These are phyloP conservation scores for Suillus lakei DNA, from an alignment of 768 basidiomycete genomes.

Conservation along the genomic window DNA sequence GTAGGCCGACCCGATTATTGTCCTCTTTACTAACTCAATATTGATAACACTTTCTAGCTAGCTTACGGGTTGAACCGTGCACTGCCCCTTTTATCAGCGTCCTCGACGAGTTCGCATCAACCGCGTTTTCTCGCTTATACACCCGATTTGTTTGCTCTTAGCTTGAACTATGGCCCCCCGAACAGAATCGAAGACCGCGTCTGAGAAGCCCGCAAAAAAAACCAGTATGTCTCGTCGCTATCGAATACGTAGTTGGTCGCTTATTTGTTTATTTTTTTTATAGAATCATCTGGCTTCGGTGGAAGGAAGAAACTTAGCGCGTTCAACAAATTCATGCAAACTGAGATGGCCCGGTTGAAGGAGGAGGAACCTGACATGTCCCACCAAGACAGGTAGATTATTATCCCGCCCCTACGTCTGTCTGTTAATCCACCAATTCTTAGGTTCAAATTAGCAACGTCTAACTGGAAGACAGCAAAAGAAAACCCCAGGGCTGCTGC, in stretches of 20 bases:
- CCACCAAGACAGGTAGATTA: constrained; percentile 72
- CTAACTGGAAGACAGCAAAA: constrained; percentile 79
- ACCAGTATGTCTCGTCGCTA: constrained; percentile 43
- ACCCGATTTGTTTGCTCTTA: constrained; percentile 6
- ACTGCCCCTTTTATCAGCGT: constrained; percentile 37
- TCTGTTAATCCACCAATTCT: constrained; percentile 12
- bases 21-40: constrained; percentile 13
- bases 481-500: constrained; percentile 58
- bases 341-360: constrained; percentile 80
- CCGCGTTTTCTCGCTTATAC: constrained; percentile 16
- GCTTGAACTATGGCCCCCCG: constrained; percentile 48
- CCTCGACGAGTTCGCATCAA: constrained; percentile 24
- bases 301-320: constrained; percentile 66
- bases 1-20: constrained; percentile 11
- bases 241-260: constrained; percentile 23
- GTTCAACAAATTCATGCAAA: constrained; percentile 84
- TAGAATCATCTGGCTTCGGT: constrained; percentile 55
- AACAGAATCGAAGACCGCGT: constrained; percentile 41
- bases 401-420: neutral
- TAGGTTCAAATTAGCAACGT: constrained; percentile 74
- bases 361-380: constrained; percentile 71
- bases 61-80: constrained; percentile 14
- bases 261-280: constrained; percentile 32
- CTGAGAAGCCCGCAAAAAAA: constrained; percentile 61
- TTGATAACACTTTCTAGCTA: constrained; percentile 8